Evolutionary conservation across 257 asterid genomes (phyloP), one percentile per base, ranked within the genome.

Genomic region (Nicotiana noctiflora): DNA sequence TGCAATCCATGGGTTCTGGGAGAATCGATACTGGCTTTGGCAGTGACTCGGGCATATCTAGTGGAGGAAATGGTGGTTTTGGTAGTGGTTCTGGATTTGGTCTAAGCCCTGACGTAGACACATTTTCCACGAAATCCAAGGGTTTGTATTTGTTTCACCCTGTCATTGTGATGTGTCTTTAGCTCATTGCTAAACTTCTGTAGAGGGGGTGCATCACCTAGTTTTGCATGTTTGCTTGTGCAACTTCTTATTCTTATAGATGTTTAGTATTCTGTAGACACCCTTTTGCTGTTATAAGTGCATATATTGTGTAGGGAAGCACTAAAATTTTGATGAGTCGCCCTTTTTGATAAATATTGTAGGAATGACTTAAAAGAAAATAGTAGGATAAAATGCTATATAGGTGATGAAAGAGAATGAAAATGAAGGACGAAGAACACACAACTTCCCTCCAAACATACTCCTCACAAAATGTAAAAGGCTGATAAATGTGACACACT

Each of bases 1-100:
- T 87, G 84, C 93, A 91, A 85, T 93, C 98, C 2, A 86, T 91
- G 92, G 90, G 96, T 52, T 92, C 97, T 44, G 95, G 94, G 82
- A 90, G 94, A 89, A 84, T 86, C 8, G 97, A 90, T 66, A 63
- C 84, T 82, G 95, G 96, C 70, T 93, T 94, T 80, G 96, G 98
- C 75, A 92, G 87, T 75, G 99, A 94, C 81, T 64, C 83, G 63
- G 75, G 85, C 89, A 82, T 87, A 56, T 49, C 98, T 27, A 88
- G 83, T 56, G 77, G 77, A 44, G 85, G 84, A 84, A 56, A 25
- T 59, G 87, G 92, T 86, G 97, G 97, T 82, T 90, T 87, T 68
- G 95, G 92, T 78, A 82, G 87, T 83, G 93, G 89, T 55, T 84
- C 93, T 74, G 91, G 90, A 77, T 89, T 90, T 79, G 97, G 92